Percentiles rank a stretch among this genome's conserved stretches.
Conservation (phyloP, 2,329 filamentous ascomycete species). For the Massarina eburnea region DNA sequence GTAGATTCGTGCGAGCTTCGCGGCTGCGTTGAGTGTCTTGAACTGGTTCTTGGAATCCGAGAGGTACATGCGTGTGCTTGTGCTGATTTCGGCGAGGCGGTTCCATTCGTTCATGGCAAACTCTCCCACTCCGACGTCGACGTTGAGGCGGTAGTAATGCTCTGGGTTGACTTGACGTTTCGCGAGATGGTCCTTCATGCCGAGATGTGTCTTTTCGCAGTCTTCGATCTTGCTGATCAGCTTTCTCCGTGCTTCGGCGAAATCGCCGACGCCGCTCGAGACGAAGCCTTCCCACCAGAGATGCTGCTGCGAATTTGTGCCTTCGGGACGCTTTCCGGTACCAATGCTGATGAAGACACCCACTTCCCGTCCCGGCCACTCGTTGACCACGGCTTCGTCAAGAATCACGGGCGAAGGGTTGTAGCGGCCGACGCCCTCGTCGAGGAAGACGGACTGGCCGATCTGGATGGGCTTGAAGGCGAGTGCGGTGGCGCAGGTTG, state of each 20-base stretch:
- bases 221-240: slow-evolving; percentile 93
- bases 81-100: slow-evolving; percentile 91
- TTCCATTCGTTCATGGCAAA: slow-evolving; percentile 99
- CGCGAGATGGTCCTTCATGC: slow-evolving; percentile 78
- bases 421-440: slow-evolving; percentile 88
- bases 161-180: slow-evolving; percentile 81
- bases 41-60: slow-evolving; percentile 70
- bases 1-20: slow-evolving; percentile 81
- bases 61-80: slow-evolving; percentile 83
- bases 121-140: slow-evolving; percentile 92
- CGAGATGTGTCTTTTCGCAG: slow-evolving; percentile 86
- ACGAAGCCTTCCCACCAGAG: slow-evolving; percentile 92
- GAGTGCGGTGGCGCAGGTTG: slow-evolving; percentile 86
- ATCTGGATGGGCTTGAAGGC: slow-evolving; percentile 96
- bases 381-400: slow-evolving; percentile 87
- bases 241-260: slow-evolving; percentile 82
- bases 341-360: slow-evolving; percentile 92
- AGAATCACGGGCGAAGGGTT: slow-evolving; percentile 85
- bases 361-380: slow-evolving; percentile 92
- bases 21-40: slow-evolving; percentile 74
- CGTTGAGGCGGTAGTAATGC: slow-evolving; percentile 95
- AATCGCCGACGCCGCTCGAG: slow-evolving; percentile 72
- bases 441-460: slow-evolving; percentile 89
- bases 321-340: slow-evolving; percentile 81
- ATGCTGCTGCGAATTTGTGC: slow-evolving; percentile 67